Evolutionary conservation across 1,139 yeast species (phyloP).

Genomic region (Blastobotrys capitulatus): DNA sequence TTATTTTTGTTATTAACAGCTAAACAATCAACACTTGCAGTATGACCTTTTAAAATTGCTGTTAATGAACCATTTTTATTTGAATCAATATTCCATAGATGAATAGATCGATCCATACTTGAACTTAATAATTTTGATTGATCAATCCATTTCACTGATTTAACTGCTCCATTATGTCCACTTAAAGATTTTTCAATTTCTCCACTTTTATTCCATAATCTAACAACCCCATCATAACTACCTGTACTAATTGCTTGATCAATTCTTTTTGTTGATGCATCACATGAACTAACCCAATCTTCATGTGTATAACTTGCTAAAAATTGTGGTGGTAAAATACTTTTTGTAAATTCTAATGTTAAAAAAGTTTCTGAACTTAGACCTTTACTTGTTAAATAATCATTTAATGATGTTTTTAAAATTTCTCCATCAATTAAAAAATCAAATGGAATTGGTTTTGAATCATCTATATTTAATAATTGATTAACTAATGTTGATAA

Average conservation of each 20-base stretch:
- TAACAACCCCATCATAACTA: conserved; percentile 88
- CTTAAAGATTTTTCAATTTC: conserved; percentile 70
- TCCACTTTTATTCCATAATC: conserved; percentile 86
- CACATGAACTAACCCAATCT: conserved; percentile 90
- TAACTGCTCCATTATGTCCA: conserved; percentile 85
- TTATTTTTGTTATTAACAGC: conserved; percentile 54
- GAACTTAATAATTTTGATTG: conserved; percentile 74
- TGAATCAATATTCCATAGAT: conserved; percentile 74
- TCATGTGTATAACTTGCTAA: conserved; percentile 85
- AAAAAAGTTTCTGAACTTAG: conserved; percentile 77
- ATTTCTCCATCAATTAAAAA: conserved; percentile 77
- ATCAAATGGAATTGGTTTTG: conserved; percentile 80
- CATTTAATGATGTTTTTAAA: conserved; percentile 57
- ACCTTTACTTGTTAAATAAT: conserved; percentile 69
- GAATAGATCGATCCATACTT: conserved; percentile 82
- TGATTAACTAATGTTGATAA: conserved; percentile 93
- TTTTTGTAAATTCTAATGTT: conserved; percentile 82
- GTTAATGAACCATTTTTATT: conserved; percentile 59
- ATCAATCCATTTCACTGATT: conserved; percentile 66
- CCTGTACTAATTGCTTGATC: conserved; percentile 65
- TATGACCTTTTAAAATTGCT: conserved; percentile 85
- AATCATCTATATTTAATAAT: conserved; percentile 42
- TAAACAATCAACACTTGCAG: conserved; percentile 75
- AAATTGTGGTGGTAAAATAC: conserved; percentile 89
- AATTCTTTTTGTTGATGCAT: conserved; percentile 32